Conservation (phyloP, 2,329 filamentous ascomycete genomes). For the Aspergillus sp. region DNA sequence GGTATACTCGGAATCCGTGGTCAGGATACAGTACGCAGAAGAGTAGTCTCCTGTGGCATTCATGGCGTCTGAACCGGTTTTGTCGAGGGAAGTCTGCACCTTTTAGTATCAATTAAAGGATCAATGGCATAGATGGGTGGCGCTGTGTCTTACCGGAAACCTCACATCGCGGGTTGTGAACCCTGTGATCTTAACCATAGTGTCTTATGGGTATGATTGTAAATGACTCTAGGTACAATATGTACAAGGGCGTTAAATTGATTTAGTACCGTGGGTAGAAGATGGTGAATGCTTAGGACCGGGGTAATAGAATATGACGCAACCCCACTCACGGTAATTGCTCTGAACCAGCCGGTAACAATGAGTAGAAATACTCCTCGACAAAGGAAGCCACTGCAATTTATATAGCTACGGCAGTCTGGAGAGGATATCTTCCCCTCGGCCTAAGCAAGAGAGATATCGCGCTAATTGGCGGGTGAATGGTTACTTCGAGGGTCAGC, state of each 20-base stretch:
- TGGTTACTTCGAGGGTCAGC: too few relatives aligned
- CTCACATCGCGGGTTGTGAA: constrained; percentile 67
- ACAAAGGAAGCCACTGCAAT: too few relatives aligned
- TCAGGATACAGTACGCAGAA: constrained; percentile 84
- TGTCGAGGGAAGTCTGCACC: constrained; percentile 79
- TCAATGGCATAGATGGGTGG: not conserved
- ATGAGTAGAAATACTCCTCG: too few relatives aligned
- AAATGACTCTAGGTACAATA: not conserved
- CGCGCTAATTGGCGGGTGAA: too few relatives aligned
- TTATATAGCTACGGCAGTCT: not conserved
- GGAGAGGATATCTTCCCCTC: not conserved
- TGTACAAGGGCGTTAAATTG: not conserved
- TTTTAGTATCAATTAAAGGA: not conserved
- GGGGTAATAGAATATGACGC: not conserved
- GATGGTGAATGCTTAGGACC: not conserved
- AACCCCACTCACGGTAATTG: not conserved
- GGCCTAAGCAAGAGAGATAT: too few relatives aligned
- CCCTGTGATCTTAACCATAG: constrained; percentile 61
- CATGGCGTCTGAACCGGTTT: constrained; percentile 96
- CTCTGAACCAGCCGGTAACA: too few relatives aligned
- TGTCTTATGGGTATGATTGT: constrained; percentile 7
- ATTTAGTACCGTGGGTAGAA: not conserved
- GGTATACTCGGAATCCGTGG: constrained; percentile 59
- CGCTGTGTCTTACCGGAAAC: constrained; percentile 50
- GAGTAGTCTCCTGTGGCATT: constrained; percentile 91